Conservation (phyloP, 2,329 filamentous ascomycete genomes). For the Nectriaceae sp. region DNA sequence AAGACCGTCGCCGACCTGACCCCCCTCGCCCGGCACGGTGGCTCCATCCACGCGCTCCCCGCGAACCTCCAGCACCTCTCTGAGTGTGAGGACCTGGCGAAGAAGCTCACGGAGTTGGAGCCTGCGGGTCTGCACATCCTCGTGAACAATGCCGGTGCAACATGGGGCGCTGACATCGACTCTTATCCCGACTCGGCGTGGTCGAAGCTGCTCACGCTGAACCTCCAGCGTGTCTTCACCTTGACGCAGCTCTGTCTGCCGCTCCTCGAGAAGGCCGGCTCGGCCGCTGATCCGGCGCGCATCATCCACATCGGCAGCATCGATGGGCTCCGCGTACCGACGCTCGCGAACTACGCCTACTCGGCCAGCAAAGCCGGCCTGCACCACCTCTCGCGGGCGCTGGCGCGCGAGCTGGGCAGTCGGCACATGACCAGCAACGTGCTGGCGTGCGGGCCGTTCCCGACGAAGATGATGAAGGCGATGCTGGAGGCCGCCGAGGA, state of each 20-base stretch:
- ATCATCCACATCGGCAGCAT: constrained; percentile 68
- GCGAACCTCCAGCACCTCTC: constrained; percentile 65
- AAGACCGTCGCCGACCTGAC: constrained; percentile 58
- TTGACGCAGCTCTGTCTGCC: constrained; percentile 63
- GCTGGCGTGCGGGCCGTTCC: constrained; percentile 71
- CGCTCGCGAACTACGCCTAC: constrained; percentile 62
- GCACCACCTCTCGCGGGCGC: constrained; percentile 61
- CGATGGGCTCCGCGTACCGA: constrained; percentile 62
- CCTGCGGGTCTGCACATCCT: constrained; percentile 56
- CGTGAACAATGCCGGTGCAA: constrained; percentile 66
- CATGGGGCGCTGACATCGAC: constrained; percentile 64
- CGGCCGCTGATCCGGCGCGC: constrained; percentile 49
- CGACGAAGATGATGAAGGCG: constrained; percentile 68
- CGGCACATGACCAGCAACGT: constrained; percentile 65
- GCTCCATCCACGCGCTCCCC: constrained; percentile 57
- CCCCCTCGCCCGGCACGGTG: constrained; percentile 43
- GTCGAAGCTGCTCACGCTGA: constrained; percentile 63
- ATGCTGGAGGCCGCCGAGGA: constrained; percentile 58
- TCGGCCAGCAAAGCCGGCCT: constrained; percentile 63
- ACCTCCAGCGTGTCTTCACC: constrained; percentile 69
- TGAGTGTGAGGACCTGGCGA: constrained; percentile 55
- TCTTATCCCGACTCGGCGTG: constrained; percentile 60
- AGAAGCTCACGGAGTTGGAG: constrained; percentile 52
- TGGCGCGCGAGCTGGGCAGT: constrained; percentile 62
- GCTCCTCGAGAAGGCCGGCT: constrained; percentile 53